These are phyloP conservation scores for Scedosporium dehoogii DNA, from an alignment of 2,329 filamentous ascomycete genomes.

Conservation along the genomic window DNA sequence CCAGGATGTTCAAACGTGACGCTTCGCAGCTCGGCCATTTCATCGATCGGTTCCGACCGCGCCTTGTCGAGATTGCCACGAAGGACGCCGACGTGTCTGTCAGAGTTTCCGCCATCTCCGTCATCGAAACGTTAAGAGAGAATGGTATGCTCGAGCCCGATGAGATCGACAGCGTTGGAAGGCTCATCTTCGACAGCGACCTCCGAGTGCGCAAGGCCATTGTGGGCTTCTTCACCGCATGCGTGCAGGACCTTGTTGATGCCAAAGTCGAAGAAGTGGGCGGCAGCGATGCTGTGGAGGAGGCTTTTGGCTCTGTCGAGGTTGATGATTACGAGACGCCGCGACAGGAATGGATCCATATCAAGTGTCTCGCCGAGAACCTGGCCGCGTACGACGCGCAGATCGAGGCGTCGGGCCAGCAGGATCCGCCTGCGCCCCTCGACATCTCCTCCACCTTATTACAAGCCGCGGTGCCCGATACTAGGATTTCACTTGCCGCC, in stretches of 20 bases:
- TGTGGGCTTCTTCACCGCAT: slow-evolving; percentile 81
- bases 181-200: slow-evolving; percentile 83
- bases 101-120: slow-evolving; percentile 67
- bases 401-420: slow-evolving; percentile 44
- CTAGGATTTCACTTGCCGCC: slow-evolving; percentile 75
- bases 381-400: slow-evolving; percentile 72
- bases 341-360: slow-evolving; percentile 75
- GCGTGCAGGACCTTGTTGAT: slow-evolving; percentile 72
- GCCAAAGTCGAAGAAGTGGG: slow-evolving; percentile 75
- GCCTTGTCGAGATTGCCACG: slow-evolving; percentile 87
- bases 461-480: slow-evolving; percentile 59
- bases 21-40: slow-evolving; percentile 82
- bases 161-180: slow-evolving; percentile 81
- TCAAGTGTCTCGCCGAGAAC: slow-evolving; percentile 82
- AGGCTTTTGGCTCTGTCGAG: slow-evolving; percentile 60
- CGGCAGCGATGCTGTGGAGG: slow-evolving; percentile 66
- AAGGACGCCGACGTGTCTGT: slow-evolving; percentile 74
- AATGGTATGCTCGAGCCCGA: slow-evolving; percentile 81
- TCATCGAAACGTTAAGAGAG: slow-evolving; percentile 73
- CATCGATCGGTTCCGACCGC: slow-evolving; percentile 79
- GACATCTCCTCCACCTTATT: slow-evolving; percentile 45
- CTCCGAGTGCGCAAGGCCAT: slow-evolving; percentile 78
- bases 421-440: slow-evolving; percentile 31
- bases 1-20: slow-evolving; percentile 68
- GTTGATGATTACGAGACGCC: slow-evolving; percentile 69